Base-by-base conservation (phyloP, 805 yeast genomes). In the Myxozyma nipponensis region DNA sequence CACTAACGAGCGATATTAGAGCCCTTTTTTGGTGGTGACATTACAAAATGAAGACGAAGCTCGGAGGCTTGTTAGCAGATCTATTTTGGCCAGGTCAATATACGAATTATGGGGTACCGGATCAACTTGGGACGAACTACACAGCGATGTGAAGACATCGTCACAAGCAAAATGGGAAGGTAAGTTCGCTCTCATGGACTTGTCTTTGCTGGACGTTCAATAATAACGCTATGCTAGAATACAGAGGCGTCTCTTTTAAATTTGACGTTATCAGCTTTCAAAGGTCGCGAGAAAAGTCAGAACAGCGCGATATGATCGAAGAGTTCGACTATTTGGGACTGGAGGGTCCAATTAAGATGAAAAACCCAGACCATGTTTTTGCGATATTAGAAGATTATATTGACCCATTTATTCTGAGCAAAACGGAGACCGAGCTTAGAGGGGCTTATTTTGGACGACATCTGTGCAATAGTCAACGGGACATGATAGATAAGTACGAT, bases 81-180 rank as follows among this genome's bases (percentile, higher is more conserved):
- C 95, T 1, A 75, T 91, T 15, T 69, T 91, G 36, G 74, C 84
- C 2, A 77, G 82, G 50, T 86, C 86, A 0, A 80, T 91, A 28
- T 93, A 87, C 64, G 95, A 90, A 61, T 67, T 86, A 3, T 89
- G 93, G 87, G 95, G 95, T 0, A 67, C 73, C 44, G 96, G 93
- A 0, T 52, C 55, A 0, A 70, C 73, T 3, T 64, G 80, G 46
- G 82, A 76, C 0, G 75, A 72, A 32, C 65, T 90, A 35, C 96
- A 89, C 62, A 68, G 65, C 9, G 70, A 69, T 44, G 73, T 82
- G 15, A 66, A 70, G 52, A 28, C 65, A 54, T 53, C 72, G 62
- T 53, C 69, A 68, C 38, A 34, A 19, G 10, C 50, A 39, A 17
- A 58, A 22, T 49, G 44, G 40, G 38, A 40, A 22, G 23, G 53